These are phyloP conservation scores for Amphicarpaea edgeworthii DNA, from an alignment of 306 rosid genomes.

Conservation along the genomic window DNA sequence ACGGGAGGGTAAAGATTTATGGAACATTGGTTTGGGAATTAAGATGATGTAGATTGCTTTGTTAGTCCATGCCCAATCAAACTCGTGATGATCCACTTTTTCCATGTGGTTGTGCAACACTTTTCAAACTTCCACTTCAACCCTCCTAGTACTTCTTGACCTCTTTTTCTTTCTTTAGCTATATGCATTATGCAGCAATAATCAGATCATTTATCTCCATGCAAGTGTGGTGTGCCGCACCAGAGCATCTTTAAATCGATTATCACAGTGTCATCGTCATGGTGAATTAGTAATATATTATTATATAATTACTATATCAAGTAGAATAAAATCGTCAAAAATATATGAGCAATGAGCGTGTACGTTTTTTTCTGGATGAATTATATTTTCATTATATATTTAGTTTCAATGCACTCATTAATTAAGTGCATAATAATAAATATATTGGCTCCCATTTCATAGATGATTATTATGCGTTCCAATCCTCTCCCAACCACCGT, in stretches of 20 bases:
- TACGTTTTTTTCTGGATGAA: too few species aligned
- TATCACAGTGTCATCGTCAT: background rate
- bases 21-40: slow-evolving; percentile 45
- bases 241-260: background rate
- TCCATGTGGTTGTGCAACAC: slow-evolving; percentile 67
- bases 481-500: background rate
- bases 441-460: background rate
- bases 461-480: background rate
- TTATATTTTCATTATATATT: background rate
- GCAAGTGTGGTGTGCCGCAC: slow-evolving; percentile 1
- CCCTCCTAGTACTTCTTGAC: slow-evolving; percentile 41
- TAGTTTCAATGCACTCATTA: background rate
- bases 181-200: slow-evolving; percentile 8
- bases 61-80: slow-evolving; percentile 40
- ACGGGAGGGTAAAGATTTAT: slow-evolving; percentile 42
- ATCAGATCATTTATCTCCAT: background rate
- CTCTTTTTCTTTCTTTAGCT: background rate
- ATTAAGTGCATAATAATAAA: background rate
- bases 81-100: slow-evolving; percentile 68
- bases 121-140: slow-evolving; percentile 35
- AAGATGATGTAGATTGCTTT: slow-evolving; percentile 51
- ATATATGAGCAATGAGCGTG: too few species aligned
- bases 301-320: background rate
- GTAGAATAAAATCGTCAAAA: too few species aligned
- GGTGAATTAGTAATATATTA: background rate